Percentiles rank a stretch among this genome's conserved stretches.
These are phyloP conservation scores for Rhodamnia rubescens DNA, from an alignment of 345 rosid genomes.

Conservation along the genomic window DNA sequence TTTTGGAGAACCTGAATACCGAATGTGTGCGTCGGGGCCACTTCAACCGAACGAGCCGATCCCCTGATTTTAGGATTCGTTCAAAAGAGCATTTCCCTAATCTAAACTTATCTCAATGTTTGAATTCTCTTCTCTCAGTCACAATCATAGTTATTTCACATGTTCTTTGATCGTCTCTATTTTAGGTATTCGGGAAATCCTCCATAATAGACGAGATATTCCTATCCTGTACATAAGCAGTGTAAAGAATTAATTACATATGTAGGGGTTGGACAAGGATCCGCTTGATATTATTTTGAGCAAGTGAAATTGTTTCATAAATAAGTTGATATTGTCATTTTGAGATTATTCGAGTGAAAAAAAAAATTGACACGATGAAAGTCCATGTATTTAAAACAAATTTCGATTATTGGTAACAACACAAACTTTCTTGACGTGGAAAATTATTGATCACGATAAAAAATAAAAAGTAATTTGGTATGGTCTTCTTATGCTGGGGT, in stretches of 20 bases:
- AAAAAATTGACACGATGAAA: rapidly evolving
- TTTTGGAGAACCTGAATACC: too few relatives aligned
- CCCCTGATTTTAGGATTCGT: too few relatives aligned
- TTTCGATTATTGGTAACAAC: rapidly evolving
- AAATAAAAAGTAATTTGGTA: neutral
- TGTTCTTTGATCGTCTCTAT: too few relatives aligned
- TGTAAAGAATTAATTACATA: neutral
- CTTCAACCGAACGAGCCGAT: too few relatives aligned
- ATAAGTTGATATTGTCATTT: neutral
- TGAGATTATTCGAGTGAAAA: neutral
- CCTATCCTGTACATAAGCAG: rapidly evolving
- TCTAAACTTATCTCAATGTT: too few relatives aligned
- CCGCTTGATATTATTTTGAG: neutral
- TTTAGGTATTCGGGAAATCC: too few relatives aligned
- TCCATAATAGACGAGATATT: too few relatives aligned
- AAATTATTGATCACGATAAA: neutral
- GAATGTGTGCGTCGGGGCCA: too few relatives aligned
- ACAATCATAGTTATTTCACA: too few relatives aligned
- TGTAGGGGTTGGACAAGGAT: neutral
- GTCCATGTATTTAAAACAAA: neutral
- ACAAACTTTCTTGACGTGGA: neutral
- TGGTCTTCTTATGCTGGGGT: neutral
- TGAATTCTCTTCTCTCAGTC: too few relatives aligned
- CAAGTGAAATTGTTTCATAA: neutral
- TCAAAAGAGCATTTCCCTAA: too few relatives aligned